Evolutionary conservation across 208 protist genomes (phyloP).

Genomic region (Acanthamoeba rhysodes): DNA sequence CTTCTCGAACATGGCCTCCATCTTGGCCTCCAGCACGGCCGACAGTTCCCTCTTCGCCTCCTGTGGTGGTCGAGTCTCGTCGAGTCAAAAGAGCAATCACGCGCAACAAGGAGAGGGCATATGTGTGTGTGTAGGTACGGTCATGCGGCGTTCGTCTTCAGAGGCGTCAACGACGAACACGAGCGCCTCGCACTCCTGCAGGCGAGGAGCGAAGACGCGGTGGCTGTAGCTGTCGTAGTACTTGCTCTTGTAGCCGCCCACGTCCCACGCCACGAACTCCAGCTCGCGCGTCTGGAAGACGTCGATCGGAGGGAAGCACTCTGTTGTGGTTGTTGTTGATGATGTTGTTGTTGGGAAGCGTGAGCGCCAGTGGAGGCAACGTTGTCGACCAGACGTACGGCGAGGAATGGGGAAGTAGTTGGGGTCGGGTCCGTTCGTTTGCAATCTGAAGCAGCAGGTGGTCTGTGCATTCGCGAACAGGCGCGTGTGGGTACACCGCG

Average conservation of each 20-base stretch:
- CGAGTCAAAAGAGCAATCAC: neutral
- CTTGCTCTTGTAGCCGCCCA: constrained; percentile 53
- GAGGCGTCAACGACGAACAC: constrained; percentile 37
- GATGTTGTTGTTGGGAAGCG: too few relatives aligned
- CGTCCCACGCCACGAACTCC: constrained; percentile 43
- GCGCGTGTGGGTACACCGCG: neutral
- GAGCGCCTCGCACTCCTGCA: constrained; percentile 32
- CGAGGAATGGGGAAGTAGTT: constrained; percentile 44
- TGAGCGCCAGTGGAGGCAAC: neutral
- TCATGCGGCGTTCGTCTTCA: constrained; percentile 4
- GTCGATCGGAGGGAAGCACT: constrained; percentile 8
- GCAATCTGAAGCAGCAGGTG: constrained; percentile 42
- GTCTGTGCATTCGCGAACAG: constrained; percentile 9
- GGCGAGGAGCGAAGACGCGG: constrained; percentile 16
- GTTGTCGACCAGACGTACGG: neutral
- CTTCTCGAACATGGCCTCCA: constrained; percentile 10
- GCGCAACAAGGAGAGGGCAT: too few relatives aligned
- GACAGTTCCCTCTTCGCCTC: neutral
- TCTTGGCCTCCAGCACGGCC: constrained; percentile 23
- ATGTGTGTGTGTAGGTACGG: neutral
- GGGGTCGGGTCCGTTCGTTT: constrained; percentile 16
- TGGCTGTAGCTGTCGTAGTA: constrained; percentile 17
- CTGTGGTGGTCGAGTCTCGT: neutral
- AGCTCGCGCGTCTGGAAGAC: constrained; percentile 39
- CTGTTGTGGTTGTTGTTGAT: neutral